Evolutionary conservation across 192 early-diverging fungal species (phyloP), one percentile per base, ranked within the genome.

Genomic region (Backusella mclennaniae): DNA sequence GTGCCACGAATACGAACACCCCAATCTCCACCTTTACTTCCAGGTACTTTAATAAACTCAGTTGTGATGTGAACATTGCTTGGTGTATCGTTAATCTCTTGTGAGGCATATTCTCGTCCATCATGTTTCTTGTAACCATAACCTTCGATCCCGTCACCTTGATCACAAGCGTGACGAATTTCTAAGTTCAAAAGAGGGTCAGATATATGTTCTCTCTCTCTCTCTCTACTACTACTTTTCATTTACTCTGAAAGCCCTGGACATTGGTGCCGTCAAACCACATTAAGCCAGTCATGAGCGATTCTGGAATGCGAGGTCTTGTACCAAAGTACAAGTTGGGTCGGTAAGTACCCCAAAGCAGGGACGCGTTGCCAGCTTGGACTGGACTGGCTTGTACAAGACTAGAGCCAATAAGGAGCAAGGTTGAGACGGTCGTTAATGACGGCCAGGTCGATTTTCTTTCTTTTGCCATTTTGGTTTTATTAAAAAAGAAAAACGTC

Each of bases 241-340:
- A 33, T 33, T 79, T 84, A 88, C 88, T 74, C 49, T 90, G 79
- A 66, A 88, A 83, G 23, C 89, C 84, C 42, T 84, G 80, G 70
- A 82, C 87, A 52, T 89, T 77, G 39, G 90, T 87, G 4, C 85
- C 80, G 19, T 93, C 93, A 84, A 94, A 95, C 97, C 97, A 97
- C 91, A 96, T 94, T n/a, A 98, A 86, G 7, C 97, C 95, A 26
- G 93, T 93, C 81, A 95, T 85, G n/a, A 98, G 78, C 3, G 93
- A 89, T 46, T 94, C 85, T 0, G 93, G 85, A 35, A 90, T 68
- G 53, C 95, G 91, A 15, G 95, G 91, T 0, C 94, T 89, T 1
- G 92, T 93, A 44, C 97, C 97, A 89, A 98, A 96, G 83, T 97
- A 98, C 21, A 98, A 83, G 81, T 96, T 95, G 12, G 97, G 96